Conservation (phyloP, 768 basidiomycete species). For the Phaeolepiota aurea region DNA sequence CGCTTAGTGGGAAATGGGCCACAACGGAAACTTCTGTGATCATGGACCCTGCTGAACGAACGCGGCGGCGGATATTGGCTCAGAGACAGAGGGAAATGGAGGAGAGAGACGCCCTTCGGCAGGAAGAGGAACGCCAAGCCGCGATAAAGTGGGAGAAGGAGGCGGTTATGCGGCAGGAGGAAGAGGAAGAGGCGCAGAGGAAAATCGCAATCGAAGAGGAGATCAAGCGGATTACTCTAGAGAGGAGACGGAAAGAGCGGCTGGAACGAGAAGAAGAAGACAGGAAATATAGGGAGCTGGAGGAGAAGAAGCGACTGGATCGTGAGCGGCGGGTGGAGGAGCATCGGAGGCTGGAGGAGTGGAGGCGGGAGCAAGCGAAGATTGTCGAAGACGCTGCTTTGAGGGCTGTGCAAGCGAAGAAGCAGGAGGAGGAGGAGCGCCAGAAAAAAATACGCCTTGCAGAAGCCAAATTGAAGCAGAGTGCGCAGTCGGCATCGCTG, state of each 20-base stretch:
- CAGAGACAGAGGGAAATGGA: slow-evolving; percentile 29
- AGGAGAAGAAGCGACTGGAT: slow-evolving; percentile 35
- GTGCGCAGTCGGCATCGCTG: slow-evolving; percentile 18
- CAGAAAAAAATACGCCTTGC: slow-evolving; percentile 37
- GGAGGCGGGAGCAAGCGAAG: slow-evolving; percentile 40
- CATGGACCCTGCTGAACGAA: slow-evolving; percentile 25
- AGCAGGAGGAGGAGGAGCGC: slow-evolving; percentile 31
- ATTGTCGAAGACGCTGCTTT: slow-evolving; percentile 35
- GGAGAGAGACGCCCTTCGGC: slow-evolving; percentile 30
- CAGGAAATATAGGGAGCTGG: slow-evolving; percentile 30
- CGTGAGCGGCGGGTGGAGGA: slow-evolving; percentile 42
- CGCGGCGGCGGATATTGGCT: slow-evolving; percentile 20
- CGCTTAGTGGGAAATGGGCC: slow-evolving; percentile 29
- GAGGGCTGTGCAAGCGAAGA: slow-evolving; percentile 33
- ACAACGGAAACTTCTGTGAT: slow-evolving; percentile 11
- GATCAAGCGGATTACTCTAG: slow-evolving; percentile 24
- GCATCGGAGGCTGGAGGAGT: slow-evolving; percentile 40
- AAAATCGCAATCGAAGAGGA: slow-evolving; percentile 31
- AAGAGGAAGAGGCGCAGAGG: slow-evolving; percentile 34
- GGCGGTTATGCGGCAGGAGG: slow-evolving; percentile 27
- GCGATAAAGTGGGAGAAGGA: slow-evolving; percentile 33
- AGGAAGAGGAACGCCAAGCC: slow-evolving; percentile 36
- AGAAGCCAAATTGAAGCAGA: slow-evolving; percentile 30
- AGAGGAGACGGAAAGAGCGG: slow-evolving; percentile 27
- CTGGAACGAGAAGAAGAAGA: slow-evolving; percentile 41